These are phyloP conservation scores for Rhamnella rubrinervis DNA, from an alignment of 331 rosid genomes.

Conservation along the genomic window DNA sequence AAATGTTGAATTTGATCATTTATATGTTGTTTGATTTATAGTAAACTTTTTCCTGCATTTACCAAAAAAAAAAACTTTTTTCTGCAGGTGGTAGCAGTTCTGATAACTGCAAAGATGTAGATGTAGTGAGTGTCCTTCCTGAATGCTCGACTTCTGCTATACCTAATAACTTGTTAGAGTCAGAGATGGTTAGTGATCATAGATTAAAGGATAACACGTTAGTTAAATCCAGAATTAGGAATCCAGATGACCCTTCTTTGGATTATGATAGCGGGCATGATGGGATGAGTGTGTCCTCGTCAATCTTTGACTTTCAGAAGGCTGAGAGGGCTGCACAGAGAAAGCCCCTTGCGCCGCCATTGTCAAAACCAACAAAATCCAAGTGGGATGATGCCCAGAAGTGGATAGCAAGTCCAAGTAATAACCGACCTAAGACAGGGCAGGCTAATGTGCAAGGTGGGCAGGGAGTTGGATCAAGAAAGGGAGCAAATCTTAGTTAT, in stretches of 20 bases:
- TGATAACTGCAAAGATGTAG: slow-evolving; percentile 83
- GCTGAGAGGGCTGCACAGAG: slow-evolving; percentile 70
- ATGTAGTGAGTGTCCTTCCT: slow-evolving; percentile 79
- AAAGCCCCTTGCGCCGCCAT: slow-evolving; percentile 70
- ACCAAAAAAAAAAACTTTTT: slow-evolving; percentile 5
- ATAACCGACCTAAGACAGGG: slow-evolving; percentile 65
- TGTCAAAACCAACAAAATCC: slow-evolving; percentile 94
- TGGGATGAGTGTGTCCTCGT: slow-evolving; percentile 43
- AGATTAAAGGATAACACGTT: slow-evolving; percentile 43
- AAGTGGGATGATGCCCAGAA: slow-evolving; percentile 99
- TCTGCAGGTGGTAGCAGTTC: slow-evolving; percentile 59
- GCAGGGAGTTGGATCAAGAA: slow-evolving; percentile 52
- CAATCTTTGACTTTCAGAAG: slow-evolving; percentile 86
- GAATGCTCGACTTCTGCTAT: slow-evolving; percentile 49
- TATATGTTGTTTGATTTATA: slow-evolving; percentile 13
- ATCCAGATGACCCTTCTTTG: slow-evolving; percentile 52
- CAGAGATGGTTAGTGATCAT: slow-evolving; percentile 45
- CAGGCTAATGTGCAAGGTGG: slow-evolving; percentile 57
- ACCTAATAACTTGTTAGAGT: slow-evolving; percentile 35
- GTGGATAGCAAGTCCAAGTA: slow-evolving; percentile 94
- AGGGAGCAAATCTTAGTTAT: slow-evolving; percentile 44
- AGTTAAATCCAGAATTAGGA: slow-evolving; percentile 45
- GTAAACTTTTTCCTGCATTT: slow-evolving; percentile 29
- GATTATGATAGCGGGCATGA: slow-evolving; percentile 65
- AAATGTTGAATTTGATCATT: not conserved